phyloP scores from a whole-genome alignment of 352 stramenopile species.

The Phytophthora kernoviae region DNA sequence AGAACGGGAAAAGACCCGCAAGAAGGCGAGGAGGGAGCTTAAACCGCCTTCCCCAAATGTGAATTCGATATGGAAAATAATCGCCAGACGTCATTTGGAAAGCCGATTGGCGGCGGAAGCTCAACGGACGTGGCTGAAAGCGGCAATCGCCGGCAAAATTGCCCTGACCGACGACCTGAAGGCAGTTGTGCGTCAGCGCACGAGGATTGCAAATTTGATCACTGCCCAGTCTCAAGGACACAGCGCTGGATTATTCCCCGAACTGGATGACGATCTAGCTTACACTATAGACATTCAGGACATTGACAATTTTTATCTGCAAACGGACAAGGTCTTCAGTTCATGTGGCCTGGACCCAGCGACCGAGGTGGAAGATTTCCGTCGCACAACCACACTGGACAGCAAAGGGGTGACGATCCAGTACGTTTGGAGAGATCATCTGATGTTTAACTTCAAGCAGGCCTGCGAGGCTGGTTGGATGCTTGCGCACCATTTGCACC shows the following conservation, averaged over 20 bases:
- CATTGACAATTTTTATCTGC: not conserved
- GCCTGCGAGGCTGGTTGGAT: not conserved
- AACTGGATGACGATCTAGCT: not conserved
- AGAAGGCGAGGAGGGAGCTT: not conserved
- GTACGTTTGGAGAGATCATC: not conserved
- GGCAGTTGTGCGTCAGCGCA: not conserved
- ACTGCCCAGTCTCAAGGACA: too few species aligned
- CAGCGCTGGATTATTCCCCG: not conserved
- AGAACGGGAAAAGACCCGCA: not conserved
- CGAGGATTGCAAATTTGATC: slow-evolving; percentile 6
- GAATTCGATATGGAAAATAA: not conserved
- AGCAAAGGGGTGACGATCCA: not conserved
- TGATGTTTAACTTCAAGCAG: slow-evolving; percentile 10
- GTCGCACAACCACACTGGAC: not conserved
- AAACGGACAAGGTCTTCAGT: slow-evolving; percentile 2
- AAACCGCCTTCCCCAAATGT: not conserved
- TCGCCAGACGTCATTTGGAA: not conserved
- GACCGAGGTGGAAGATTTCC: not conserved
- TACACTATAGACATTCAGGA: slow-evolving; percentile 6
- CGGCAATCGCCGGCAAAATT: not conserved
- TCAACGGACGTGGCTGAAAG: slow-evolving; percentile 1
- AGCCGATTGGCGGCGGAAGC: slow-evolving; percentile 1
- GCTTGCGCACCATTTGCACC: not conserved
- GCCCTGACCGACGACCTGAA: not conserved
- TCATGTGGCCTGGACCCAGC: not conserved